Conservation (phyloP, 106 monocot species). For the Xerophyta viscosa region DNA sequence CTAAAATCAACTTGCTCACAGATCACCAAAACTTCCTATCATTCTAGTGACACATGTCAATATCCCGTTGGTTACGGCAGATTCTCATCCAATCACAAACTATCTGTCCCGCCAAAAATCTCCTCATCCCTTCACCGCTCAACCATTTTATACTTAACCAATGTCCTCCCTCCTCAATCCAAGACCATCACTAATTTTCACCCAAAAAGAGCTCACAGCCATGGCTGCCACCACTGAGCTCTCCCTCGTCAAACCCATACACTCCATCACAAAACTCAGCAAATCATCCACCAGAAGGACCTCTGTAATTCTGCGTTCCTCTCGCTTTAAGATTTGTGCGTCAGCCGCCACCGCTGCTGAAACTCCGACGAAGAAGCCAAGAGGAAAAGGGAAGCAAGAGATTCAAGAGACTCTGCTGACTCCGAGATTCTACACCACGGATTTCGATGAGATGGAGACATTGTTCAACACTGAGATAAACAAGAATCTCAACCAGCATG, state of each 20-base stretch:
- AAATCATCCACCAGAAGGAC: too few relatives aligned
- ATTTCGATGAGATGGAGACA: constrained; percentile 95
- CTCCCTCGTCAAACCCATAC: constrained; percentile 42
- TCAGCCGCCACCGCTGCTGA: neutral
- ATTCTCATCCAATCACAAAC: too few relatives aligned
- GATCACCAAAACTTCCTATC: too few relatives aligned
- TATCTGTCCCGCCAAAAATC: too few relatives aligned
- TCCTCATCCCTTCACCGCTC: too few relatives aligned
- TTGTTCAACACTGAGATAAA: constrained; percentile 88
- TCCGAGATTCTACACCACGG: constrained; percentile 93
- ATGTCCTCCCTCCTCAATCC: too few relatives aligned
- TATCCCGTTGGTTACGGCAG: too few relatives aligned
- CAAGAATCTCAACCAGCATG: constrained; percentile 75
- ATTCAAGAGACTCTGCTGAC: constrained; percentile 83
- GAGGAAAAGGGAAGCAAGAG: constrained; percentile 28
- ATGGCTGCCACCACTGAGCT: constrained; percentile 49
- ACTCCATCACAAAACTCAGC: constrained; percentile 17
- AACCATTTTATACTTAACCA: too few relatives aligned
- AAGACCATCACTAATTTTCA: too few relatives aligned
- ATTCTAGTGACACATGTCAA: too few relatives aligned
- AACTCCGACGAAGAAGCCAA: constrained; percentile 8
- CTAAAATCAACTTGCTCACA: too few relatives aligned
- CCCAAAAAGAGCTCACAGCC: too few relatives aligned
- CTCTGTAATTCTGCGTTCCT: neutral
- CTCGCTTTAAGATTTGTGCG: constrained; percentile 16